phyloP scores from a whole-genome alignment of 2,329 filamentous ascomycete species.

The Colletotrichum tamarilloi region DNA sequence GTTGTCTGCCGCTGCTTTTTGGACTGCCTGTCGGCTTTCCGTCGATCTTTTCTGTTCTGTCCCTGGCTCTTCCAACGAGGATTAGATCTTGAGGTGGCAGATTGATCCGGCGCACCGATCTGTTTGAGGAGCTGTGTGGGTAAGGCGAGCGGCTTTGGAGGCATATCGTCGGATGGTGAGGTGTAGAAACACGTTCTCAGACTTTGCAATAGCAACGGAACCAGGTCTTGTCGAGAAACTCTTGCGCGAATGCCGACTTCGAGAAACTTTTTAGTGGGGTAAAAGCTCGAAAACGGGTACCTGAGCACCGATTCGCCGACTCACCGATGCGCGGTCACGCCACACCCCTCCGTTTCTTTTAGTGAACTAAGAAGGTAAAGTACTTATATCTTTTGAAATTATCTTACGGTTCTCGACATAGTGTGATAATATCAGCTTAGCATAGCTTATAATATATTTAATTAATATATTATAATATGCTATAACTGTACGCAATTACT shows the following conservation, averaged over 20 bases:
- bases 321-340: not conserved
- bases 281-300: no score
- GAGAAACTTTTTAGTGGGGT: conserved; percentile 23
- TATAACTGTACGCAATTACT: no score
- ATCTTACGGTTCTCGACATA: no score
- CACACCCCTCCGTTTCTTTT: not conserved
- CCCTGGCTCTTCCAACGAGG: conserved; percentile 35
- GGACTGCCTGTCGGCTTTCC: conserved; percentile 72
- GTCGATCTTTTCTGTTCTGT: conserved; percentile 69
- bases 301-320: not conserved
- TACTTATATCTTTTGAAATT: no score
- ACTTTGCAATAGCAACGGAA: not conserved
- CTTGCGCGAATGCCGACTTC: no score
- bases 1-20: conserved; percentile 60
- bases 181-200: not conserved
- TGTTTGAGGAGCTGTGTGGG: conserved; percentile 57
- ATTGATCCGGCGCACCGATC: conserved; percentile 44
- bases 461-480: no score
- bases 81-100: conserved; percentile 17
- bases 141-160: conserved; percentile 51
- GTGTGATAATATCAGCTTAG: no score
- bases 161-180: conserved; percentile 38
- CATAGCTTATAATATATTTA: no score
- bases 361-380: not conserved
- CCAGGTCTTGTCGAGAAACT: not conserved